phyloP scores from a whole-genome alignment of 495 filamentous ascomycete genomes.

The Podospora pseudocomata region DNA sequence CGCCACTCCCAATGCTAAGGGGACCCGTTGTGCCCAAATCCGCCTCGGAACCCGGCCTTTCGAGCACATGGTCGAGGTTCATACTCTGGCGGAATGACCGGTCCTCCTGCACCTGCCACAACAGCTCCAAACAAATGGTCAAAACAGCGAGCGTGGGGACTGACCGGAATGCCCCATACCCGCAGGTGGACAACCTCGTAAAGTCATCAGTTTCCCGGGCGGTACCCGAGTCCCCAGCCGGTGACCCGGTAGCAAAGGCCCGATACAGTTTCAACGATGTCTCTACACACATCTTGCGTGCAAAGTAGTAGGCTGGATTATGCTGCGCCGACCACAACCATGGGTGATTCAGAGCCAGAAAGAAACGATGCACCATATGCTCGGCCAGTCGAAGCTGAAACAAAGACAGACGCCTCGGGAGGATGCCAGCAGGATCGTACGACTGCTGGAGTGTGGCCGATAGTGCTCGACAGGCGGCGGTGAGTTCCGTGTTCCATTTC shows the following conservation, averaged over 20 bases:
- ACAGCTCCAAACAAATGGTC: conserved; percentile 49
- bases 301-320: conserved; percentile 45
- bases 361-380: conserved; percentile 49
- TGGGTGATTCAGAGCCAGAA: conserved; percentile 49
- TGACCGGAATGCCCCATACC: conserved; percentile 47
- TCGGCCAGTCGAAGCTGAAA: conserved; percentile 40
- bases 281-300: conserved; percentile 45
- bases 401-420: conserved; percentile 32
- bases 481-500: conserved; percentile 37
- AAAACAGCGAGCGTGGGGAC: conserved; percentile 42
- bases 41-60: conserved; percentile 20
- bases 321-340: conserved; percentile 33
- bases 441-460: conserved; percentile 30
- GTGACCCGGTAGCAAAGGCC: conserved; percentile 26
- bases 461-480: conserved; percentile 32
- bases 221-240: conserved; percentile 19
- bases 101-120: conserved; percentile 49
- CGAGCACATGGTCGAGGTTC: conserved; percentile 25
- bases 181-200: conserved; percentile 40
- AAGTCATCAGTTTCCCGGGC: conserved; percentile 38
- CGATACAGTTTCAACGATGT: conserved; percentile 43
- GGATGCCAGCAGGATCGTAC: conserved; percentile 34
- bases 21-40: conserved; percentile 26
- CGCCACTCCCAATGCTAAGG: conserved; percentile 28
- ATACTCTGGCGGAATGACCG: conserved; percentile 42